Evolutionary conservation across 2,329 filamentous ascomycete genomes (phyloP), one percentile per base, ranked within the genome.

Genomic region (Cladosporium oxysporum): DNA sequence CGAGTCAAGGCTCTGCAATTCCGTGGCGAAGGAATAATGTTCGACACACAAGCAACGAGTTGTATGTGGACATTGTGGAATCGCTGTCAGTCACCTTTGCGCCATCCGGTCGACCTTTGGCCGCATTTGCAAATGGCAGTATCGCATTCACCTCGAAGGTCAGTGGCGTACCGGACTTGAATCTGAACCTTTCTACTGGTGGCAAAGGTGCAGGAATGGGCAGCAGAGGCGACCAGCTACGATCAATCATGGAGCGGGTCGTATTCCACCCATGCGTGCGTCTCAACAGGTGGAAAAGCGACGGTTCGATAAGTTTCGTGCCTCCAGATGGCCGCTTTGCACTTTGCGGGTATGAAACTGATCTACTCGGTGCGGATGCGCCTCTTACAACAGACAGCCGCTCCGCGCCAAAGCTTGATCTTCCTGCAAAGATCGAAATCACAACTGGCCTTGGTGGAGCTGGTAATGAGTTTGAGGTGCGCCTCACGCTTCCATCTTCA

Each of bases 251-350:
- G 77, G 90, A 96, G 70, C 82, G 97, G 1, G 95, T 94, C 1
- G 93, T 97, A 0, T 99, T 99, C 72, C 95, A 99, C 76, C 95
- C 95, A 0, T 98, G 95, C 73, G 95, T 99, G 10, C 86, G 95
- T 21, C 82, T 99, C 3, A 90, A 90, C n/a, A 86, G 89, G 69
- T 99, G 95, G 95, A 90, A 90, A 72, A 92, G 96, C 72, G 87
- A 88, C 64, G 95, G 95, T 3, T 91, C 97, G 70, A 83, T 99
- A n/a, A 96, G 92, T 75, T 99, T 99, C 74, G 87, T 99, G 14
- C 95, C 95, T 1, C 95, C 95, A 0, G 95, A 99, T 76, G 95
- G 95, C 35, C 87, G 92, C 52, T 99, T 98, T 76, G 91, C 97
- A 49, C 84, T 99, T 21, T 93, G 93, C 35, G 93, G 93, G 26